A percentile compares a stretch with the other conserved stretches of the same genome.
These are phyloP conservation scores for Tricholoma bakamatsutake DNA, from an alignment of 768 basidiomycete genomes.

Conservation along the genomic window DNA sequence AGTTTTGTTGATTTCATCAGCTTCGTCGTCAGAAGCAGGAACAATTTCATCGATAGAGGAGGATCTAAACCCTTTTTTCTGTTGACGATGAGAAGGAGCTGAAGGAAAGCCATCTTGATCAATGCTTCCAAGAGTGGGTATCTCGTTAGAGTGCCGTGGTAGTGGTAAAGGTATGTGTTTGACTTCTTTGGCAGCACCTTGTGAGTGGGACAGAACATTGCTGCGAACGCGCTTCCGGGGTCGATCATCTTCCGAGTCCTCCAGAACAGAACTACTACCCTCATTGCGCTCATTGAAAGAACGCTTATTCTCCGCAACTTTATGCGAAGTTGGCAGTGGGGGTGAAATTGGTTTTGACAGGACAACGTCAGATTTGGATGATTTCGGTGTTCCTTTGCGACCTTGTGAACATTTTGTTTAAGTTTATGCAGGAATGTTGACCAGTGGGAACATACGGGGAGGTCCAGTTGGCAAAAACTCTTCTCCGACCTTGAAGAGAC, in stretches of 20 bases:
- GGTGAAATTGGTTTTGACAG: conserved; percentile 2
- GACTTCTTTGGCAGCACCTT: background rate
- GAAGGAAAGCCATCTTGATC: conserved; percentile 4
- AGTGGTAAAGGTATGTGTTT: background rate
- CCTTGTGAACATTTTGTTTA: conserved; percentile 8
- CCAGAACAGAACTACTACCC: background rate
- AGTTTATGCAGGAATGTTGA: background rate
- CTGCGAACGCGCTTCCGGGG: conserved; percentile 15
- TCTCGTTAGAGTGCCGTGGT: background rate
- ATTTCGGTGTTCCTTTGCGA: conserved; percentile 14
- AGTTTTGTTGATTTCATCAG: conserved; percentile 18
- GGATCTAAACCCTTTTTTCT: conserved; percentile 19
- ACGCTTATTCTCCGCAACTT: background rate
- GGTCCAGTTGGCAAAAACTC: conserved; percentile 51
- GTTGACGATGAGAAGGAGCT: conserved; percentile 5
- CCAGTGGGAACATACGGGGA: conserved; percentile 39
- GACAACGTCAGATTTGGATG: conserved; percentile 1
- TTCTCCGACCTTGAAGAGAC: conserved; percentile 48
- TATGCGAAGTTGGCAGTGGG: background rate
- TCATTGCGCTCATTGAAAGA: background rate
- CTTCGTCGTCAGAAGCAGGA: conserved; percentile 30
- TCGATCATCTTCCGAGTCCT: conserved; percentile 1
- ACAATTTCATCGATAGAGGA: conserved; percentile 22
- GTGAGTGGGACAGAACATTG: background rate
- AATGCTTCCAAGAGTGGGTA: background rate